A percentile compares a stretch with the other conserved stretches of the same genome.
These are phyloP conservation scores for Medicago lupulina DNA, from an alignment of 306 rosid species.

Conservation along the genomic window DNA sequence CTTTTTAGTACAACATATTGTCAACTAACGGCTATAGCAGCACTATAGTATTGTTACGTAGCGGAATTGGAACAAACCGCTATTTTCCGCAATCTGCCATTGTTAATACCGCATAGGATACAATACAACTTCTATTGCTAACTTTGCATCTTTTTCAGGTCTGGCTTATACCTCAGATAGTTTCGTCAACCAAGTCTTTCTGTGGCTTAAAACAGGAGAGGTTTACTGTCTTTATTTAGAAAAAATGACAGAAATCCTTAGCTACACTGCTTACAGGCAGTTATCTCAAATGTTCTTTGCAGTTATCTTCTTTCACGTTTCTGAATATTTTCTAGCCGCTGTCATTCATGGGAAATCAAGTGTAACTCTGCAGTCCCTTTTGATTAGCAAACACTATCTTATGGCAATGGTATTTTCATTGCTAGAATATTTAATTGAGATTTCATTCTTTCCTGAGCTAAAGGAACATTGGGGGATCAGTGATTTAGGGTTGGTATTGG, in stretches of 20 bases:
- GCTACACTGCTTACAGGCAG: conserved; percentile 70
- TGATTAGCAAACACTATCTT: conserved; percentile 72
- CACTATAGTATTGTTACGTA: too few relatives aligned
- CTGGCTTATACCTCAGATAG: conserved; percentile 31
- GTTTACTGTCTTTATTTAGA: conserved; percentile 40
- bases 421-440: conserved; percentile 72
- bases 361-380: conserved; percentile 71
- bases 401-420: conserved; percentile 73
- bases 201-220: conserved; percentile 34
- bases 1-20: too few relatives aligned
- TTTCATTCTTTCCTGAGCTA: conserved; percentile 60
- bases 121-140: neutral
- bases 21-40: too few relatives aligned
- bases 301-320: conserved; percentile 70
- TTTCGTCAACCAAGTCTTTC: conserved; percentile 38
- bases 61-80: too few relatives aligned
- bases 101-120: neutral
- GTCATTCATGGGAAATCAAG: conserved; percentile 69
- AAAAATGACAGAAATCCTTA: conserved; percentile 67
- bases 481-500: conserved; percentile 65
- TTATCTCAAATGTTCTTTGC: conserved; percentile 69
- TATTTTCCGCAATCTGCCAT: too few relatives aligned
- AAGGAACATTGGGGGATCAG: conserved; percentile 80
- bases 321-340: conserved; percentile 75
- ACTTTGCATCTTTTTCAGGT: conserved; percentile 53